Percentiles rank a stretch among this genome's conserved stretches.
These are phyloP conservation scores for Daldinia bambusicola DNA, from an alignment of 495 filamentous ascomycete species.

Conservation along the genomic window DNA sequence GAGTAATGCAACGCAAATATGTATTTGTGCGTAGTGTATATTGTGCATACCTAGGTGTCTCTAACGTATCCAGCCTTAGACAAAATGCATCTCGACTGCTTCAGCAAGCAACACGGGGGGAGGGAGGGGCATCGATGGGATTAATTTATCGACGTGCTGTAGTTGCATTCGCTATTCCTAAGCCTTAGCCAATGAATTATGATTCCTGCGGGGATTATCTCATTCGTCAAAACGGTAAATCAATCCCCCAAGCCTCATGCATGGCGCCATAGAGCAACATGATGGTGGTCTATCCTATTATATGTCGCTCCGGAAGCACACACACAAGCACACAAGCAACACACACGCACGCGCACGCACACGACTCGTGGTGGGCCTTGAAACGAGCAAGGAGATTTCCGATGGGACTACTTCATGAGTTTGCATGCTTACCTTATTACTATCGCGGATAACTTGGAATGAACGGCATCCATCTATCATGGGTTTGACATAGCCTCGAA, in stretches of 20 bases:
- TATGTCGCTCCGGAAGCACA: conserved; percentile 36
- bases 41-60: conserved; percentile 19
- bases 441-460: conserved; percentile 15
- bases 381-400: conserved; percentile 41
- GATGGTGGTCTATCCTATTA: conserved; percentile 37
- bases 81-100: conserved; percentile 46
- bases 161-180: conserved; percentile 37
- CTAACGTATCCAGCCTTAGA: conserved; percentile 26
- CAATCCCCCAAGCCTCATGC: conserved; percentile 37
- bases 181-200: conserved; percentile 34
- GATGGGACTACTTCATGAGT: conserved; percentile 38
- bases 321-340: background rate
- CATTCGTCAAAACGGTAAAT: conserved; percentile 42
- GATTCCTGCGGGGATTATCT: conserved; percentile 47
- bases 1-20: conserved; percentile 41
- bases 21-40: conserved; percentile 21
- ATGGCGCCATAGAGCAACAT: conserved; percentile 37
- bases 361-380: conserved; percentile 41
- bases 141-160: conserved; percentile 42
- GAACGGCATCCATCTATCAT: conserved; percentile 5
- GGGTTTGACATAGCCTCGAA: background rate
- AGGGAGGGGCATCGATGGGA: conserved; percentile 24
- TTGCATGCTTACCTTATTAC: conserved; percentile 14
- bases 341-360: background rate
- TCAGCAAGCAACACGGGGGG: conserved; percentile 33